Percentiles rank a stretch among this genome's conserved stretches.
Conservation (phyloP, 805 yeast species). For the Metschnikowia cerradonensis region DNA sequence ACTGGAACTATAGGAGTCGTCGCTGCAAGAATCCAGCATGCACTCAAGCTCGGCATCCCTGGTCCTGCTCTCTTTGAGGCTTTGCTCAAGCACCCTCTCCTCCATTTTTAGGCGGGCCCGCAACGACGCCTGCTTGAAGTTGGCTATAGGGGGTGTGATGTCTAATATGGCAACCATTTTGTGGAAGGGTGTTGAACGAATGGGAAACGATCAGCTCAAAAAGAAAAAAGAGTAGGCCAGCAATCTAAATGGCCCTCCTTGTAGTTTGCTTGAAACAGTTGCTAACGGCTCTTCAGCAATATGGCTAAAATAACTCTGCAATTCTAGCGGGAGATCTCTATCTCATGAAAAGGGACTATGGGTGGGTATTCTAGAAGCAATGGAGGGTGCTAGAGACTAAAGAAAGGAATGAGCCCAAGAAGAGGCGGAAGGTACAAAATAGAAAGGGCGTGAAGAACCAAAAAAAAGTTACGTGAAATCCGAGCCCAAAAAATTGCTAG, state of each 20-base stretch:
- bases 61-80: neutral
- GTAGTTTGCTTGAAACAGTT: neutral
- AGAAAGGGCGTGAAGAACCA: neutral
- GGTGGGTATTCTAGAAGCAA: neutral
- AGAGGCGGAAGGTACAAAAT: neutral
- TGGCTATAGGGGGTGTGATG: neutral
- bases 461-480: neutral
- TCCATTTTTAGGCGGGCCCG: slow-evolving; percentile 1
- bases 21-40: slow-evolving; percentile 4
- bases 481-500: neutral
- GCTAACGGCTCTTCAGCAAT: neutral
- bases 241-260: neutral
- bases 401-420: neutral
- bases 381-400: neutral
- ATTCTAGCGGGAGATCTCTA: neutral
- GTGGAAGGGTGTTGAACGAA: neutral
- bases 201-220: neutral
- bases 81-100: neutral
- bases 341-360: neutral
- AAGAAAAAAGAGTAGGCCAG: too few relatives aligned
- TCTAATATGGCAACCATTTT: slow-evolving; percentile 1
- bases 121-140: neutral
- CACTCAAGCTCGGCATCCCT: slow-evolving; percentile 1
- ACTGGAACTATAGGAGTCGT: slow-evolving; percentile 2
- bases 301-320: neutral